These are phyloP conservation scores for Vachellia pachyceras DNA, from an alignment of 306 rosid genomes.

Conservation along the genomic window DNA sequence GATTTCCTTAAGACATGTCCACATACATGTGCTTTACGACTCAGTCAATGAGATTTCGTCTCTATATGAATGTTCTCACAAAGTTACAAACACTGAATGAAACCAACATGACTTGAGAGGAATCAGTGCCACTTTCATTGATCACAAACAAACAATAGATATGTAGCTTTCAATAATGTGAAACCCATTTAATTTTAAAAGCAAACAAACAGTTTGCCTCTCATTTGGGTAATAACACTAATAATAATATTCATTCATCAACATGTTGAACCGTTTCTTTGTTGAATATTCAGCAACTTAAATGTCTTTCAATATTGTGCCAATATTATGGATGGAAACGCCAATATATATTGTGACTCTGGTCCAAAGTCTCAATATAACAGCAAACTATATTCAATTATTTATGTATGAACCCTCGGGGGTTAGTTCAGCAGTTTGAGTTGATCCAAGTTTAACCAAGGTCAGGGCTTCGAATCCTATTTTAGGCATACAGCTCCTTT, in stretches of 20 bases:
- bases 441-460: too few relatives aligned
- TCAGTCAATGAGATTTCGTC: background rate
- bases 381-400: background rate
- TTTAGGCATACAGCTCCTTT: too few relatives aligned
- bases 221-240: conserved; percentile 33
- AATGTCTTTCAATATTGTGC: background rate
- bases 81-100: background rate
- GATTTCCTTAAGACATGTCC: background rate
- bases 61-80: background rate
- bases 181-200: background rate
- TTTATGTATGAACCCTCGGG: too few relatives aligned
- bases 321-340: background rate
- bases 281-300: conserved; percentile 25
- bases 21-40: background rate
- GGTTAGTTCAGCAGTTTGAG: too few relatives aligned
- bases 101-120: background rate
- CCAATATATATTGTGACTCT: background rate
- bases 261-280: conserved; percentile 36
- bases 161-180: conserved; percentile 5
- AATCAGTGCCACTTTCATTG: too few relatives aligned
- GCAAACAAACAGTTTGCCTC: conserved; percentile 33
- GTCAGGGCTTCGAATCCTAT: too few relatives aligned
- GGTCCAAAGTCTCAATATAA: background rate
- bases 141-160: conserved; percentile 28
- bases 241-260: background rate